These are phyloP conservation scores for Cerioporus squamosus DNA, from an alignment of 1,284 basidiomycete species.

Conservation along the genomic window DNA sequence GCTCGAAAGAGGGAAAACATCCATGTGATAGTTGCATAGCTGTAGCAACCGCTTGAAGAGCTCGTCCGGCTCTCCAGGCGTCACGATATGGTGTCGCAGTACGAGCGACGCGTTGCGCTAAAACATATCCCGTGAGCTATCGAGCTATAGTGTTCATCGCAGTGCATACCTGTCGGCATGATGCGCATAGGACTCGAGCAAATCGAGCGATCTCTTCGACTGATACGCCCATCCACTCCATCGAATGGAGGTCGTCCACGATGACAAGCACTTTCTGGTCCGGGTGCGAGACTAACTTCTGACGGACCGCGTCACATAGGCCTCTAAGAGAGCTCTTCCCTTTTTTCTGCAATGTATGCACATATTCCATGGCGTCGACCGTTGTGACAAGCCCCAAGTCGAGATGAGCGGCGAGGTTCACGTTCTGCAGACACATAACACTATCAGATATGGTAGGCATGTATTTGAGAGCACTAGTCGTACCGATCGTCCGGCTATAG, in stretches of 20 bases:
- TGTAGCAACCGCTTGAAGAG: conserved; percentile 60
- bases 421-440: conserved; percentile 41
- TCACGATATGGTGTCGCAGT: conserved; percentile 64
- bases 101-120: conserved; percentile 57
- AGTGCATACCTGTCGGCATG: conserved; percentile 56
- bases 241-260: conserved; percentile 64
- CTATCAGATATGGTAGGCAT: neutral
- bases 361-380: conserved; percentile 47
- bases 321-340: conserved; percentile 33
- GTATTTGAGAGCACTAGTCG: neutral
- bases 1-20: conserved; percentile 69
- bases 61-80: conserved; percentile 58
- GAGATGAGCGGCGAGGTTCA: conserved; percentile 53
- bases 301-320: conserved; percentile 40
- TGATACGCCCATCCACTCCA: conserved; percentile 70
- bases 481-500: conserved; percentile 64
- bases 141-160: neutral
- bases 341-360: conserved; percentile 20
- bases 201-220: conserved; percentile 55
- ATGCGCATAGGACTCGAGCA: conserved; percentile 55
- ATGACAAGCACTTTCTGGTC: conserved; percentile 50
- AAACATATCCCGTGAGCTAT: neutral
- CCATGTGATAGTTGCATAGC: conserved; percentile 66
- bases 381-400: conserved; percentile 51
- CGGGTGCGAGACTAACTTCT: conserved; percentile 12